Percentiles rank a stretch among this genome's conserved stretches.
Conservation (phyloP, 192 early-diverging fungal species). For the Backusella tuberculispora region DNA sequence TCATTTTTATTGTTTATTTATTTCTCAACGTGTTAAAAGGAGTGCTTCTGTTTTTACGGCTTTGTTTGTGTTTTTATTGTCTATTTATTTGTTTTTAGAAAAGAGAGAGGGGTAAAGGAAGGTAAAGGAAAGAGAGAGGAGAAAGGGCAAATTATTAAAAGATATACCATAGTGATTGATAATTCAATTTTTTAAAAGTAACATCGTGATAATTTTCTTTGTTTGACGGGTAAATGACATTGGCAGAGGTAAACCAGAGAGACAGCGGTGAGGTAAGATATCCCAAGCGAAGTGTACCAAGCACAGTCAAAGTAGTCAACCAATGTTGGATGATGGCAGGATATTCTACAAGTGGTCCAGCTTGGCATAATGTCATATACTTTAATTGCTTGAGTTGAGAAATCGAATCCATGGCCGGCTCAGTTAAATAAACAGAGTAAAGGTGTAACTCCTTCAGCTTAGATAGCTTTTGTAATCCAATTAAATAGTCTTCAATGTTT, state of each 20-base stretch:
- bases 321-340: not conserved
- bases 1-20: not conserved
- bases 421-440: conserved; percentile 9
- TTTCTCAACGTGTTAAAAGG: not conserved
- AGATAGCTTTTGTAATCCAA: not conserved
- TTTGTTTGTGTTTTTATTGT: not conserved
- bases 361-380: conserved; percentile 9
- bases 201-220: not conserved
- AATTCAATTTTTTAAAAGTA: not conserved
- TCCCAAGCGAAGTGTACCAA: not conserved
- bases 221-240: not conserved
- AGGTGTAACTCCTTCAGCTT: not conserved
- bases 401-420: not conserved
- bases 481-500: not conserved
- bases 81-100: no score
- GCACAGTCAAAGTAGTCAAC: not conserved
- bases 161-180: not conserved
- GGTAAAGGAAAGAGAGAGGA: not conserved
- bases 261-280: not conserved
- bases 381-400: not conserved
- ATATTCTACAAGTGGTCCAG: not conserved
- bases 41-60: not conserved
- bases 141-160: not conserved
- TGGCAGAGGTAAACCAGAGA: not conserved
- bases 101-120: not conserved